Base-by-base conservation (phyloP, 2,329 filamentous ascomycete species). In the Colletotrichum siamense region DNA sequence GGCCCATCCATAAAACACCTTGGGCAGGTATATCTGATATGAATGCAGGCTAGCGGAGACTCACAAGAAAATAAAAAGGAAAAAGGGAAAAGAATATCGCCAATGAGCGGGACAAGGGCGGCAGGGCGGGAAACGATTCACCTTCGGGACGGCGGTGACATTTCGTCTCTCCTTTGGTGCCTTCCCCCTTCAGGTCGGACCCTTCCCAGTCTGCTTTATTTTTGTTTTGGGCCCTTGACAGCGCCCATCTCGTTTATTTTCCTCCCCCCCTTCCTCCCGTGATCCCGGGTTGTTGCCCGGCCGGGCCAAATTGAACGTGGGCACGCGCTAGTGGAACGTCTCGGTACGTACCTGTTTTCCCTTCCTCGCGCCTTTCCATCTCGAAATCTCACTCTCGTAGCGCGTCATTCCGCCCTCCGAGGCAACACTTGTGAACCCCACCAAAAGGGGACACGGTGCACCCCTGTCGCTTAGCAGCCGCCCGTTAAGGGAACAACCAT, bases 381-480 rank as follows among this genome's bases (percentile, higher is more conserved):
- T 22, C 52, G 24, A 57, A 57, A 57, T 22, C 52, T 32, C 24
- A 16, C 2, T 61, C 22, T 8, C 52, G 22, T 73, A 69, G 73
- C 64, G 73, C 73, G 57, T 73, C 73, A 76, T 76, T 57, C 69
- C 69, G 69, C 69, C 8, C 24, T 49, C 57, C 69, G 39, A 44
- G 39, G 18, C 39, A 44, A 44, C 39, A 44, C 39, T 44, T 36
- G 15, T 36, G 57, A 59, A 73, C 73, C 73, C 73, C 73, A 63
- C 73, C 73, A 76, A 64, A 36, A 30, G 69, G 68, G 44, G 24
- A 70, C 68, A 70, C 68, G 55, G 39, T 59, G 63, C 55, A 26
- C 44, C 57, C 73, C 44, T 68, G 69, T 68, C 32, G 39, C 55
- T 64, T 39, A 66, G 68, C 49, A 66, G 68, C 72, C 67, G 13